A percentile compares a stretch with the other conserved stretches of the same genome.
phyloP scores from a whole-genome alignment of 805 yeast genomes.

The Jamesozyma gamospora region DNA sequence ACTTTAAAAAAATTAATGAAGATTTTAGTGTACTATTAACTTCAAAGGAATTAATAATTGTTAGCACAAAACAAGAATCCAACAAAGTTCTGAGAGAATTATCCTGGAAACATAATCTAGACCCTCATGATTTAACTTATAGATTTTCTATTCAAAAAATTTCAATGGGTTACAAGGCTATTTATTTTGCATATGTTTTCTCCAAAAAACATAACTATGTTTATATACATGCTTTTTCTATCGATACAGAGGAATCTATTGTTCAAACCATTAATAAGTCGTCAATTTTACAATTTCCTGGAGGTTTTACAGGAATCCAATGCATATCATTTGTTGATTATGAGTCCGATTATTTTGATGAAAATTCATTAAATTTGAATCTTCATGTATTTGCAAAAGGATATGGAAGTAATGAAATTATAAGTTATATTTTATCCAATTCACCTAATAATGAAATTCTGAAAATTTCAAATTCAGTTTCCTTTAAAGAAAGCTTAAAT shows the following conservation, averaged over 20 bases:
- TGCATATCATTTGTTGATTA: conserved; percentile 1
- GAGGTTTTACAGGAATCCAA: conserved; percentile 8
- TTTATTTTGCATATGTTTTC: conserved; percentile 10
- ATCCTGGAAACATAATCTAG: conserved; percentile 66
- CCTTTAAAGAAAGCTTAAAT: not conserved
- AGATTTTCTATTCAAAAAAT: conserved; percentile 29
- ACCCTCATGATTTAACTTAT: conserved; percentile 45
- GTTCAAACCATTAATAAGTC: conserved; percentile 13
- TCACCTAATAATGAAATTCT: not conserved
- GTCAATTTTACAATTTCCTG: conserved; percentile 10
- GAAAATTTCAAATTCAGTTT: not conserved
- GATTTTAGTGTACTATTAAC: conserved; percentile 47
- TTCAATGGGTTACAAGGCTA: conserved; percentile 4
- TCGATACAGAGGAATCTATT: conserved; percentile 1
- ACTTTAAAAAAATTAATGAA: conserved; percentile 30
- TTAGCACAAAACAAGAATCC: conserved; percentile 28
- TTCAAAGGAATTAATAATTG: conserved; percentile 52
- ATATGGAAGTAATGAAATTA: not conserved
- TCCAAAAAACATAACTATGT: conserved; percentile 15
- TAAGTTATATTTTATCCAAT: not conserved
- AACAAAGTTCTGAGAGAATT: conserved; percentile 37
- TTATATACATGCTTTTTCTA: conserved; percentile 13
- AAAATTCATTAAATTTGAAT: not conserved
- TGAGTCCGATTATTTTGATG: not conserved
- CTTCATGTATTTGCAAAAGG: conserved; percentile 5